Percentiles rank a stretch among this genome's conserved stretches.
Conservation (phyloP, 768 basidiomycete species). For the Neoboletus brunneissimus region DNA sequence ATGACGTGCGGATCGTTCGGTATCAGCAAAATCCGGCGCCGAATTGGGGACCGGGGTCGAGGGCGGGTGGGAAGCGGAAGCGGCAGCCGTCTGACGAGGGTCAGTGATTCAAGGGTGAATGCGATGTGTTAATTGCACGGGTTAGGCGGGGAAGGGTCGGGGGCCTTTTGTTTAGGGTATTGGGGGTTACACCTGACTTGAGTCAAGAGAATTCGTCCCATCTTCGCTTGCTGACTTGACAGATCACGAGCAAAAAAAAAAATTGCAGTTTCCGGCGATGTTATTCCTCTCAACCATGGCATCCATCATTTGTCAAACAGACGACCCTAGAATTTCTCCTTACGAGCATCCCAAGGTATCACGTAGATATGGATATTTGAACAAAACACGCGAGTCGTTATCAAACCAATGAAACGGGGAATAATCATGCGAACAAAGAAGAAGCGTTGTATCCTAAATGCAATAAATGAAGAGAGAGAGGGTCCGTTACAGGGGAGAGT, state of each 20-base stretch:
- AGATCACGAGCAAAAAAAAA: too few relatives aligned
- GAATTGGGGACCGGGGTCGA: constrained; percentile 89
- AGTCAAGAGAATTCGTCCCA: too few relatives aligned
- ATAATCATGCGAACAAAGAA: neutral
- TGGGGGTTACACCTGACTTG: too few relatives aligned
- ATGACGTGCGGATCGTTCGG: constrained; percentile 69
- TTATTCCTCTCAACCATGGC: too few relatives aligned
- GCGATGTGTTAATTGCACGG: too few relatives aligned
- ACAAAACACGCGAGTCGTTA: neutral
- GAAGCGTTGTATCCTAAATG: neutral
- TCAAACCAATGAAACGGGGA: neutral
- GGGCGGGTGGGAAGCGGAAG: constrained; percentile 45
- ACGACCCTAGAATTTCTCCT: too few relatives aligned
- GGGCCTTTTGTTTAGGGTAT: too few relatives aligned
- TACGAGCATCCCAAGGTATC: too few relatives aligned
- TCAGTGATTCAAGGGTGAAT: neutral
- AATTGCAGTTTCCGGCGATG: too few relatives aligned
- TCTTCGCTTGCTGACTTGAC: too few relatives aligned
- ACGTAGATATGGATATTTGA: neutral
- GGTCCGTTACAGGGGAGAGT: neutral
- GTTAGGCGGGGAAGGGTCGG: too few relatives aligned
- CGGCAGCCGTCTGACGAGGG: constrained; percentile 25
- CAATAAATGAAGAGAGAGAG: neutral
- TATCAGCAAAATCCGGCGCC: constrained; percentile 90
- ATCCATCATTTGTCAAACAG: too few relatives aligned